Conservation (phyloP, 148 eudicot species). For the Silene latifolia region DNA sequence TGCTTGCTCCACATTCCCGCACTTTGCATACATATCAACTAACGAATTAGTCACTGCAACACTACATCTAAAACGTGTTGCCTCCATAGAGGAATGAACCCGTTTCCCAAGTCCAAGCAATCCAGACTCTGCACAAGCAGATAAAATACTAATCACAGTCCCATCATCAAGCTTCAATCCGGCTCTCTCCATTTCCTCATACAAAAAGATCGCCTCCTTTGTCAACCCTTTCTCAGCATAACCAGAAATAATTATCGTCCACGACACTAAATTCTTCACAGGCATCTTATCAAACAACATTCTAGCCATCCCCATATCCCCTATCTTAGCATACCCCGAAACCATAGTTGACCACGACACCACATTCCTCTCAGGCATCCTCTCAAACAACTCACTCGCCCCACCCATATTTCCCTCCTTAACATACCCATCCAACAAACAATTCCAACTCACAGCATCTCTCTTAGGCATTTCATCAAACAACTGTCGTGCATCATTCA, state of each 20-base stretch:
- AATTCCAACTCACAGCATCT: no score
- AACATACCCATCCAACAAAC: no score
- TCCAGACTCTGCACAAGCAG: conserved; percentile 85
- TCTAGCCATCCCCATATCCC: conserved; percentile 80
- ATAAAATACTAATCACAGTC: conserved; percentile 55
- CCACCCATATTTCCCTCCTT: no score
- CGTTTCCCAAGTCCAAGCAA: conserved; percentile 58
- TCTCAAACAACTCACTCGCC: no score
- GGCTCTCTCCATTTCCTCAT: conserved; percentile 45
- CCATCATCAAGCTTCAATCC: conserved; percentile 61
- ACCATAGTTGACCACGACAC: conserved; percentile 92
- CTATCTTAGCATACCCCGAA: conserved; percentile 59
- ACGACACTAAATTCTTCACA: conserved; percentile 63
- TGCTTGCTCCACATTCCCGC: conserved; percentile 59
- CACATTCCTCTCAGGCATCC: conserved; percentile 66
- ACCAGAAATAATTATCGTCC: conserved; percentile 85
- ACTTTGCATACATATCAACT: conserved; percentile 87
- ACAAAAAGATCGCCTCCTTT: conserved; percentile 70
- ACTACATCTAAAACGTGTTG: conserved; percentile 37
- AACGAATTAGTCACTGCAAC: conserved; percentile 54
- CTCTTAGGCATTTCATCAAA: conserved; percentile 92
- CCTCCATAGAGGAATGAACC: conserved; percentile 55
- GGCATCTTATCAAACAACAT: conserved; percentile 85
- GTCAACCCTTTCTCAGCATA: conserved; percentile 70
- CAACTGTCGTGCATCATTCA: conserved; percentile 52